Evolutionary conservation across 2,329 filamentous ascomycete species (phyloP).

Genomic region (Bisporella sp.): DNA sequence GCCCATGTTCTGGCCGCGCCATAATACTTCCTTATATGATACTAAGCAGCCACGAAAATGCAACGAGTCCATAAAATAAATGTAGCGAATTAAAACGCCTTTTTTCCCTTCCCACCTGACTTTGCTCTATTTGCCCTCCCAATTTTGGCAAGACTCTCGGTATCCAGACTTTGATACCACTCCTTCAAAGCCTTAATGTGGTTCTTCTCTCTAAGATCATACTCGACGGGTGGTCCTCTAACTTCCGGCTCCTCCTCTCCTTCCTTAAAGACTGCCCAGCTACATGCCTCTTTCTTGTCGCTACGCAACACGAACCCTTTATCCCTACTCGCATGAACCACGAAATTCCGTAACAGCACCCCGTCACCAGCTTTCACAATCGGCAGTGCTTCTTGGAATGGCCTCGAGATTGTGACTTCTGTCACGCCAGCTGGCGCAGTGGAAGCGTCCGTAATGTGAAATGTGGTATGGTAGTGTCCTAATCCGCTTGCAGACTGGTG

Average conservation of each 20-base stretch:
- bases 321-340: conserved; percentile 44
- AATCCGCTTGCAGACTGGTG: conserved; percentile 49
- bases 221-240: conserved; percentile 53
- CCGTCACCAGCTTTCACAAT: conserved; percentile 48
- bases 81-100: too few species aligned
- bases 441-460: conserved; percentile 50
- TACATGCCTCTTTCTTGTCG: conserved; percentile 43
- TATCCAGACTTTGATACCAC: conserved; percentile 37
- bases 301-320: conserved; percentile 47
- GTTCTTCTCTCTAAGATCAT: conserved; percentile 40
- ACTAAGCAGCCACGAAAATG: too few species aligned
- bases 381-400: conserved; percentile 50
- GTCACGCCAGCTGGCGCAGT: conserved; percentile 41
- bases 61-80: too few species aligned
- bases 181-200: conserved; percentile 44
- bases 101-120: conserved; percentile 1
- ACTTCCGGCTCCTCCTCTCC: conserved; percentile 38
- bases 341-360: conserved; percentile 50
- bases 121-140: conserved; percentile 37
- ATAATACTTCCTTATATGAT: too few species aligned
- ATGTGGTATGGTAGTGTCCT: conserved; percentile 51
- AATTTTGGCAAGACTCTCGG: conserved; percentile 38
- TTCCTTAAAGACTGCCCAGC: conserved; percentile 55
- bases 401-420: conserved; percentile 51
- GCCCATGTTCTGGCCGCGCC: too few species aligned